phyloP scores from a whole-genome alignment of 306 rosid species.

The Herpetospermum pedunculosum region DNA sequence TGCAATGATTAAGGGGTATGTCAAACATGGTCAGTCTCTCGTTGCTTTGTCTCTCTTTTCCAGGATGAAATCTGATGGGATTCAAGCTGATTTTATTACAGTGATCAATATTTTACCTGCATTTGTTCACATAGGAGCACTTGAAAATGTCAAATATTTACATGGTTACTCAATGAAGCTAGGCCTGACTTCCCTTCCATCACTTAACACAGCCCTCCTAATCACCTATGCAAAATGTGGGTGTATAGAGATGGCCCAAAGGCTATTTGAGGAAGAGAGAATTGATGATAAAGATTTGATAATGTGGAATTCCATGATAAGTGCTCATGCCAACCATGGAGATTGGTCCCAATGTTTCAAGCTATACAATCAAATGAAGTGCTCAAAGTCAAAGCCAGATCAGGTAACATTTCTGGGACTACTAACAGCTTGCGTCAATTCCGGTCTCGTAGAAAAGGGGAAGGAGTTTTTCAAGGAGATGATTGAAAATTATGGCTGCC shows the following conservation, averaged over 20 bases:
- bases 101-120: conserved; percentile 55
- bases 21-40: conserved; percentile 25
- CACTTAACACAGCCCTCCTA: conserved; percentile 50
- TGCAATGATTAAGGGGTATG: conserved; percentile 59
- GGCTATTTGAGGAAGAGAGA: conserved; percentile 53
- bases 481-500: conserved; percentile 37
- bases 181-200: conserved; percentile 38
- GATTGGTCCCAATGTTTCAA: conserved; percentile 44
- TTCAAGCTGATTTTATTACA: conserved; percentile 37
- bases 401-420: conserved; percentile 55
- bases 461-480: conserved; percentile 50
- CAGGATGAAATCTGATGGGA: conserved; percentile 43
- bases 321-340: conserved; percentile 61
- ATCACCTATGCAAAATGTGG: conserved; percentile 77
- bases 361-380: conserved; percentile 44
- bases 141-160: conserved; percentile 56
- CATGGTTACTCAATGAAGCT: conserved; percentile 51
- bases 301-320: conserved; percentile 68
- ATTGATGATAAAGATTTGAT: conserved; percentile 38
- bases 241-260: conserved; percentile 51
- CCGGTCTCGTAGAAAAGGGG: conserved; percentile 53
- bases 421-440: conserved; percentile 62
- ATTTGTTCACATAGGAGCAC: conserved; percentile 55
- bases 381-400: conserved; percentile 39
- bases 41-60: conserved; percentile 45